Conservation (phyloP, 495 filamentous ascomycete genomes). For the Lophiotrema nucula region DNA sequence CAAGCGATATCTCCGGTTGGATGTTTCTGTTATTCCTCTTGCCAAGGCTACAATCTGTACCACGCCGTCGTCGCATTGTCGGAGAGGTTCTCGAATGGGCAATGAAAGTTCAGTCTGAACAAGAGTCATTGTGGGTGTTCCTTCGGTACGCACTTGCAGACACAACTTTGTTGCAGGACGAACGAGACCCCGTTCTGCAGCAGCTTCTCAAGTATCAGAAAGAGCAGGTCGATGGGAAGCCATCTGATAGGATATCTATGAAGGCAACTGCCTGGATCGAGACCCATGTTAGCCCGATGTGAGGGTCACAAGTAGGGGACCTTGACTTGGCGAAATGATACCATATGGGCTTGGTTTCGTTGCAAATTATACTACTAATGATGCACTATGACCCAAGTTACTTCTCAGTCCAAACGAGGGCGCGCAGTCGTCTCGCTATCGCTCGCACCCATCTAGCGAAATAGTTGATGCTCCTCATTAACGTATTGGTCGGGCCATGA, state of each 20-base stretch:
- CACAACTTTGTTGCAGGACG: neutral
- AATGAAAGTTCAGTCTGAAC: conserved; percentile 48
- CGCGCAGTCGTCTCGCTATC: no score
- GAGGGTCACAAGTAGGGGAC: no score
- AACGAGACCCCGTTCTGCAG: conserved; percentile 1
- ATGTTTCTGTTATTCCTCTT: conserved; percentile 62
- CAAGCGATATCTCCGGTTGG: conserved; percentile 76
- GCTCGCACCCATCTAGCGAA: no score
- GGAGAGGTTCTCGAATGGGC: conserved; percentile 46
- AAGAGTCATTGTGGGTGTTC: conserved; percentile 28
- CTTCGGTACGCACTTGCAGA: conserved; percentile 12
- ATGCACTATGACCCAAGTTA: no score
- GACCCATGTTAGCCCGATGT: no score
- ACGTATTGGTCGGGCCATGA: no score
- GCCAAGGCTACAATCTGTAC: conserved; percentile 10
- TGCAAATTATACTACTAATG: no score
- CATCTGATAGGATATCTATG: neutral
- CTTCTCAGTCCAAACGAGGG: no score
- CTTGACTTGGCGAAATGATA: no score
- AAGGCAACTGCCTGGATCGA: neutral
- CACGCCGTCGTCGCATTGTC: conserved; percentile 10
- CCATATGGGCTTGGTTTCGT: no score
- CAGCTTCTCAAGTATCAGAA: neutral
- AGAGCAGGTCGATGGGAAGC: neutral
- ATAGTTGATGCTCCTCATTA: no score